These are phyloP conservation scores for Emmonsia crescens DNA, from an alignment of 2,329 filamentous ascomycete genomes.

Conservation along the genomic window DNA sequence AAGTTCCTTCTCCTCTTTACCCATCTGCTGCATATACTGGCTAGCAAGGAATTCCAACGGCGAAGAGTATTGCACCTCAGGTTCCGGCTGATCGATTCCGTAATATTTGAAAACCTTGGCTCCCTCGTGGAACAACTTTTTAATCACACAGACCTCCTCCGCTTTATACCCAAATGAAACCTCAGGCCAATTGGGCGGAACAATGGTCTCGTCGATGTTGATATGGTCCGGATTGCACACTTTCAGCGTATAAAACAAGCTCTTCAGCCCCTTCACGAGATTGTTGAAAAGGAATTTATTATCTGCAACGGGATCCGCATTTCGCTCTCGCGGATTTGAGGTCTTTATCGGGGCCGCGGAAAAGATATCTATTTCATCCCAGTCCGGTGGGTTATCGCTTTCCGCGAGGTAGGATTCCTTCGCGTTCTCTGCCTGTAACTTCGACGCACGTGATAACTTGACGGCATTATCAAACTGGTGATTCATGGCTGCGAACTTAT, in stretches of 20 bases:
- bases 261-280: conserved; percentile 88
- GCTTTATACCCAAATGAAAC: conserved; percentile 94
- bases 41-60: conserved; percentile 89
- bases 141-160: conserved; percentile 91
- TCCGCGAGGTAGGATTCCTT: conserved; percentile 78
- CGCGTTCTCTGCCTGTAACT: conserved; percentile 53
- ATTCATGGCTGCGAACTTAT: conserved; percentile 98
- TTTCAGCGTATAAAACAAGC: conserved; percentile 89
- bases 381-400: conserved; percentile 69
- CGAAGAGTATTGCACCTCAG: conserved; percentile 64
- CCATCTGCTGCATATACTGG: conserved; percentile 86
- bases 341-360: conserved; percentile 93
- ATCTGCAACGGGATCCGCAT: conserved; percentile 80
- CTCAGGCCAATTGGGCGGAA: conserved; percentile 85
- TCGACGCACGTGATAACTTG: conserved; percentile 73
- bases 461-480: conserved; percentile 89
- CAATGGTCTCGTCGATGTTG: conserved; percentile 63
- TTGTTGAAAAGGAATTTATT: conserved; percentile 99
- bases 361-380: conserved; percentile 98
- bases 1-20: conserved; percentile 93
- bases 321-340: conserved; percentile 78
- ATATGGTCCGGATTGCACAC: conserved; percentile 66
- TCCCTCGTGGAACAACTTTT: conserved; percentile 94
- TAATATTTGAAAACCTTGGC: conserved; percentile 97
- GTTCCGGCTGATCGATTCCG: conserved; percentile 67